A percentile compares a stretch with the other conserved stretches of the same genome.
phyloP scores from a whole-genome alignment of 1,284 basidiomycete genomes.

The Singerocomus rubriflavus region DNA sequence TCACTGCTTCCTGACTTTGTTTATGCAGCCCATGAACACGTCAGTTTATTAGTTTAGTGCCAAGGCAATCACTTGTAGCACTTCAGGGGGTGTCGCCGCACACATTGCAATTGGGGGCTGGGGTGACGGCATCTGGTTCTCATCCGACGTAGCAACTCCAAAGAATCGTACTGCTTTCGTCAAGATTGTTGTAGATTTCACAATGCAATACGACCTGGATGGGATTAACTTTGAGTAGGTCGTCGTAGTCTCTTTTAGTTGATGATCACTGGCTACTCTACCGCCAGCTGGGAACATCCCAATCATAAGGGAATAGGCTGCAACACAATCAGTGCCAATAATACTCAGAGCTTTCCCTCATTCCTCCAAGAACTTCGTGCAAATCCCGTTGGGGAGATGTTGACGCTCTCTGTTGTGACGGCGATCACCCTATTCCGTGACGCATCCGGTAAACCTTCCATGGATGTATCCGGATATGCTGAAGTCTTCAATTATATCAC shows the following conservation, averaged over 20 bases:
- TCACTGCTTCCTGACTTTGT: slow-evolving; percentile 51
- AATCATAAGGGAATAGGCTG: slow-evolving; percentile 42
- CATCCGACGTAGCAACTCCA: slow-evolving; percentile 57
- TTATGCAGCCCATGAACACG: slow-evolving; percentile 45
- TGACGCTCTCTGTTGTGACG: slow-evolving; percentile 49
- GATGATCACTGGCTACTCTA: slow-evolving; percentile 2
- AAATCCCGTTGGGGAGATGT: slow-evolving; percentile 33
- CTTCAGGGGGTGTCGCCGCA: slow-evolving; percentile 57
- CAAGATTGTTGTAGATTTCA: slow-evolving; percentile 59
- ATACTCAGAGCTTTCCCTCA: slow-evolving; percentile 43
- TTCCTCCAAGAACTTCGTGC: slow-evolving; percentile 47
- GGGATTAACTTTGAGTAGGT: slow-evolving; percentile 29
- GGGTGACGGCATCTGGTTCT: slow-evolving; percentile 71
- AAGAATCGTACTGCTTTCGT: slow-evolving; percentile 66
- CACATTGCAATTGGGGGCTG: slow-evolving; percentile 81
- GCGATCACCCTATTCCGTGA: slow-evolving; percentile 48
- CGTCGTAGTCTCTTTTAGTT: not conserved
- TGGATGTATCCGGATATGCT: slow-evolving; percentile 44
- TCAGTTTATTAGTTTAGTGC: slow-evolving; percentile 7
- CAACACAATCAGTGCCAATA: slow-evolving; percentile 41
- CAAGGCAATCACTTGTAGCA: not conserved
- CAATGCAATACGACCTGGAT: slow-evolving; percentile 45
- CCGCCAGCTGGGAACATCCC: slow-evolving; percentile 51
- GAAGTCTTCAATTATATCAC: slow-evolving; percentile 57
- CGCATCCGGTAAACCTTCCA: slow-evolving; percentile 45